Conservation (phyloP, 2,329 filamentous ascomycete species). For the Pleomassaria siparia region DNA sequence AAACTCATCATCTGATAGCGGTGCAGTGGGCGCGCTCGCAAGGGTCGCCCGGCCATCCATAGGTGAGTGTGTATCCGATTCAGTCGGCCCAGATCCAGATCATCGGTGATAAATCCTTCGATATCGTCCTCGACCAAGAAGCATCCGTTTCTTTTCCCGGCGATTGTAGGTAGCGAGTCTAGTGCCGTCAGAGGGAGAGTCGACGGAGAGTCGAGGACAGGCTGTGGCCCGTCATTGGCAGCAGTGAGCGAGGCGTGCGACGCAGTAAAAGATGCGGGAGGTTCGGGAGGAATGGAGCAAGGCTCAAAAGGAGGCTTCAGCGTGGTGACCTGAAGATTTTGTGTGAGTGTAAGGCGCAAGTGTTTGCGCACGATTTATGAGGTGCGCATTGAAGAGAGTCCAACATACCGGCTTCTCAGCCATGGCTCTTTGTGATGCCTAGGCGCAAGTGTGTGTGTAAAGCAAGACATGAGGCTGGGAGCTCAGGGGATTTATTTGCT, state of each 20-base stretch:
- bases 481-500: neutral
- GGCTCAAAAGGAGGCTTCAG: conserved; percentile 26
- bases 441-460: neutral
- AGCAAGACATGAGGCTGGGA: neutral
- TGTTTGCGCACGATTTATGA: too few relatives aligned
- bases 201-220: conserved; percentile 22
- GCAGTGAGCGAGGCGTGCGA: conserved; percentile 14
- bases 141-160: conserved; percentile 16
- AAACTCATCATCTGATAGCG: conserved; percentile 40
- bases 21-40: conserved; percentile 39
- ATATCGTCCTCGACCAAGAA: conserved; percentile 30
- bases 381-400: too few relatives aligned
- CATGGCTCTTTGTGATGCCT: conserved; percentile 1
- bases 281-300: conserved; percentile 22
- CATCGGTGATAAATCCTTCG: conserved; percentile 25
- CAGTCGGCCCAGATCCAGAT: conserved; percentile 33
- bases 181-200: conserved; percentile 23
- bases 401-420: conserved; percentile 10
- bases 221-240: conserved; percentile 13
- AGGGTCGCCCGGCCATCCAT: conserved; percentile 41
- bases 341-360: neutral
- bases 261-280: conserved; percentile 3
- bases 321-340: neutral
- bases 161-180: conserved; percentile 39
- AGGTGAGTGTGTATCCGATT: conserved; percentile 38